Evolutionary conservation across 805 yeast species (phyloP).

Genomic region (Cyberlindnera japonica): DNA sequence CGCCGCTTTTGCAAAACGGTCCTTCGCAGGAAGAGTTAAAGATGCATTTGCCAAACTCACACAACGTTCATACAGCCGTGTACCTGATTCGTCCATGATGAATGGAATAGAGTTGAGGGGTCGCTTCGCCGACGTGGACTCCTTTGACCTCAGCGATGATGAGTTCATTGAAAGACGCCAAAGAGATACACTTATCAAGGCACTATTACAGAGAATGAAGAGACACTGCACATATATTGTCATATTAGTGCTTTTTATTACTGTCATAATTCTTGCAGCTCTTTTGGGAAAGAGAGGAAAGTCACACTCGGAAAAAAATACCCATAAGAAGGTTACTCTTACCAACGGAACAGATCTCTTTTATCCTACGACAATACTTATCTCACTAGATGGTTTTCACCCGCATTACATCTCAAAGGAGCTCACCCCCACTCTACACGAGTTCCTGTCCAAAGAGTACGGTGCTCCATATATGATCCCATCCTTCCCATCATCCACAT

Average conservation of each 20-base stretch:
- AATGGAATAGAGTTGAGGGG: slow-evolving; percentile 25
- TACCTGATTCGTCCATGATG: slow-evolving; percentile 14
- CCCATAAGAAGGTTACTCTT: slow-evolving; percentile 1
- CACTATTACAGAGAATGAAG: slow-evolving; percentile 2
- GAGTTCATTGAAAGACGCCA: slow-evolving; percentile 24
- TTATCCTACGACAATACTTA: slow-evolving; percentile 71
- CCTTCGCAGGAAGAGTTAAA: slow-evolving; percentile 13
- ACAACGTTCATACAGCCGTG: slow-evolving; percentile 14
- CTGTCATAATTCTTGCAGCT: slow-evolving; percentile 19
- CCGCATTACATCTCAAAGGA: slow-evolving; percentile 73
- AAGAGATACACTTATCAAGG: slow-evolving; percentile 5
- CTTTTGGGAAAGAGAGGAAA: slow-evolving; percentile 13
- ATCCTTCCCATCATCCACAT: slow-evolving; percentile 83
- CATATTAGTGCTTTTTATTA: slow-evolving; percentile 10
- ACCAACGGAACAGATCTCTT: slow-evolving; percentile 27
- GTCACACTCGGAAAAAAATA: neutral
- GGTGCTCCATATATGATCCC: slow-evolving; percentile 85
- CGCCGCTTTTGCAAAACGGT: slow-evolving; percentile 5
- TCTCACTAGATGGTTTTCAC: slow-evolving; percentile 87
- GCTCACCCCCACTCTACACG: slow-evolving; percentile 69
- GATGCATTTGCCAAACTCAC: slow-evolving; percentile 8
- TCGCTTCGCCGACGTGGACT: slow-evolving; percentile 19
- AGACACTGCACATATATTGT: slow-evolving; percentile 8
- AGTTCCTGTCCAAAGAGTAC: slow-evolving; percentile 46
- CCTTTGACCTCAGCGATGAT: slow-evolving; percentile 29